Conservation (phyloP, 176 grass and related monocot genomes). For the Cenchrus purpureus region DNA sequence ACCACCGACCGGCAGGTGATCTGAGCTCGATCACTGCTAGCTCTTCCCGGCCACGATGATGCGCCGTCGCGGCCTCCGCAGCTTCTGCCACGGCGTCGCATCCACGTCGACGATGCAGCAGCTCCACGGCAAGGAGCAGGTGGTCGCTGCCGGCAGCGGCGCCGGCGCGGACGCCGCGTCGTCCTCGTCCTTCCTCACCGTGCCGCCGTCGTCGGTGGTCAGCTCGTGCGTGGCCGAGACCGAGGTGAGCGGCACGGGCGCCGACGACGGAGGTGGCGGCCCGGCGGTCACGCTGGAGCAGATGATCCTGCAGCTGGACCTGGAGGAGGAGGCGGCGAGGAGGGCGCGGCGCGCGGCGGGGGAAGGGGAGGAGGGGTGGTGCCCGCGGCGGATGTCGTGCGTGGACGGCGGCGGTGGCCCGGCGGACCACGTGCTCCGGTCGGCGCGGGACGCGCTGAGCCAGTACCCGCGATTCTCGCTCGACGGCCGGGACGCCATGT, state of each 20-base stretch:
- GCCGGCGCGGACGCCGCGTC: slow-evolving; percentile 13
- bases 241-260: slow-evolving; percentile 25
- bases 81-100: slow-evolving; percentile 70
- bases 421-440: slow-evolving; percentile 73
- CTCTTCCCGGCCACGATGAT: slow-evolving; percentile 36
- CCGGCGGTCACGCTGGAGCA: slow-evolving; percentile 69
- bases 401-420: slow-evolving; percentile 50
- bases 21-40: neutral
- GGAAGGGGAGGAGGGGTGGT: neutral
- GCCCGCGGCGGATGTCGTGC: slow-evolving; percentile 81
- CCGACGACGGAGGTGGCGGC: neutral
- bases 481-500: slow-evolving; percentile 94
- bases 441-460: slow-evolving; percentile 71
- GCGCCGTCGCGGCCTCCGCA: slow-evolving; percentile 57
- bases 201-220: slow-evolving; percentile 38
- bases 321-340: slow-evolving; percentile 73
- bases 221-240: slow-evolving; percentile 62
- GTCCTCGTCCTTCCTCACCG: slow-evolving; percentile 44
- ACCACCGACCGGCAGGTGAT: neutral
- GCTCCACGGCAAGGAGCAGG: slow-evolving; percentile 37
- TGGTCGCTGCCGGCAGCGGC: neutral
- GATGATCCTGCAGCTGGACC: slow-evolving; percentile 95
- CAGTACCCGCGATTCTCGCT: slow-evolving; percentile 96
- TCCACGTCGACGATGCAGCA: slow-evolving; percentile 70
- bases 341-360: slow-evolving; percentile 37